Base-by-base conservation (phyloP, 495 filamentous ascomycete genomes). In the Tuber indicum region DNA sequence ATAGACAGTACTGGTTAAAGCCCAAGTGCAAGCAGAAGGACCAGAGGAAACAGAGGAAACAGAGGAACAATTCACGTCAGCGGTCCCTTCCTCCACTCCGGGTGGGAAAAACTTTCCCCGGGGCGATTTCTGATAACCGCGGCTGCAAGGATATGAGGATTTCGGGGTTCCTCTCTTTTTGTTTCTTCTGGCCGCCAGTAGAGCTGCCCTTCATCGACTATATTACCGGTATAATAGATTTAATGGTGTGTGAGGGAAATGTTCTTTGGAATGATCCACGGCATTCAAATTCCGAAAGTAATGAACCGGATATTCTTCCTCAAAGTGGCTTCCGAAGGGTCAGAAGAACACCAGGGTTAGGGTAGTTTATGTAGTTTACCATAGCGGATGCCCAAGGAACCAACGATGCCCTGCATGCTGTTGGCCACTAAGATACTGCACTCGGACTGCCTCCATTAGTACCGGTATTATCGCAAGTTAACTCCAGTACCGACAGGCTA, bases 331-430 rank as follows among this genome's bases (percentile, higher is more conserved):
- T 23, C 45, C n/a, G 71, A 66, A 71, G 58, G 46, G 46, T 36
- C 26, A 21, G n/a, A 32, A 45, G 62, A 44, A 49, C 41, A 32
- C 72, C 47, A 76, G 78, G 78, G 77, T 79, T 80, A 80, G 77
- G 77, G 77, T n/a, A 76, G 21, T 41, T 43, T 62, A 23, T 74
- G 77, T 19, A 74, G 26, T 41, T 43, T 62, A 23, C 39, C 26
- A 23, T 9, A 21, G 62, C 45, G 42, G 69, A 52, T 75, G 47
- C 74, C 74, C 23, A 14, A 17, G 45, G 46, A 17, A 17, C 71
- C 21, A 78, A 71, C 36, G 75, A 58, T 46, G 36, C 47, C 43
- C 70, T 77, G 72, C 77, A 66, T 36, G 58, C 26, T 66, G 58
- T 36, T 36, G 58, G 26, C 5, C 58, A 16, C 58, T 66, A n/a